Evolutionary conservation across 2,329 filamentous ascomycete genomes (phyloP).

Genomic region (Exophiala calicioides): DNA sequence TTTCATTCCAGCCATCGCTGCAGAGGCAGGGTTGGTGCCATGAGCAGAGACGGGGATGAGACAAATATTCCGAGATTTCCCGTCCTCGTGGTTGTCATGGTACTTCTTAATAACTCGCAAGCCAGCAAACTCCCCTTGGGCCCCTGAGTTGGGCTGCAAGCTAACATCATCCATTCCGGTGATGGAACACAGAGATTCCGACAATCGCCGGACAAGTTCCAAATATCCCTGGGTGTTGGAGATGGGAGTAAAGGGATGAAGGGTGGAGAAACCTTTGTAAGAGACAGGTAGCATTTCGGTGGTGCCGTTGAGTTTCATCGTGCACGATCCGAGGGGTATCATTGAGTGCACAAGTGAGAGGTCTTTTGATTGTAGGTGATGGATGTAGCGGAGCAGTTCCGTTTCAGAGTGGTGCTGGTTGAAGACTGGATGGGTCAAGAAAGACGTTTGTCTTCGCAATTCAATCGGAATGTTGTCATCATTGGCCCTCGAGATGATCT

Average conservation of each 20-base stretch:
- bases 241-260: slow-evolving; percentile 77
- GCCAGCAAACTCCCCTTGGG: slow-evolving; percentile 92
- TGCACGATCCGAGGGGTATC: slow-evolving; percentile 96
- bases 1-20: slow-evolving; percentile 93
- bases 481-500: slow-evolving; percentile 45
- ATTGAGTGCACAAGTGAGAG: slow-evolving; percentile 93
- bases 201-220: slow-evolving; percentile 70
- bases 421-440: slow-evolving; percentile 88
- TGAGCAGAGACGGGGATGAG: slow-evolving; percentile 93
- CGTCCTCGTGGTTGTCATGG: slow-evolving; percentile 65
- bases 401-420: slow-evolving; percentile 95
- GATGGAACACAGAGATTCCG: slow-evolving; percentile 73
- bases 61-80: slow-evolving; percentile 81
- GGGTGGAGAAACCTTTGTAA: slow-evolving; percentile 70
- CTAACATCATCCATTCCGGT: slow-evolving; percentile 90
- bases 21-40: slow-evolving; percentile 92
- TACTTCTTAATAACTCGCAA: slow-evolving; percentile 85
- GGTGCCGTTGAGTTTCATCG: slow-evolving; percentile 96
- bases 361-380: slow-evolving; percentile 91
- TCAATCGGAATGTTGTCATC: slow-evolving; percentile 35
- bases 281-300: slow-evolving; percentile 89
- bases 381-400: slow-evolving; percentile 88
- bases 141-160: slow-evolving; percentile 91
- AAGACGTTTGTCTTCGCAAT: slow-evolving; percentile 71
- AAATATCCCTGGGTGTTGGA: slow-evolving; percentile 68